Percentiles rank a stretch among this genome's conserved stretches.
phyloP scores from a whole-genome alignment of 208 protist genomes.

The Wallacemonas rigidus region DNA sequence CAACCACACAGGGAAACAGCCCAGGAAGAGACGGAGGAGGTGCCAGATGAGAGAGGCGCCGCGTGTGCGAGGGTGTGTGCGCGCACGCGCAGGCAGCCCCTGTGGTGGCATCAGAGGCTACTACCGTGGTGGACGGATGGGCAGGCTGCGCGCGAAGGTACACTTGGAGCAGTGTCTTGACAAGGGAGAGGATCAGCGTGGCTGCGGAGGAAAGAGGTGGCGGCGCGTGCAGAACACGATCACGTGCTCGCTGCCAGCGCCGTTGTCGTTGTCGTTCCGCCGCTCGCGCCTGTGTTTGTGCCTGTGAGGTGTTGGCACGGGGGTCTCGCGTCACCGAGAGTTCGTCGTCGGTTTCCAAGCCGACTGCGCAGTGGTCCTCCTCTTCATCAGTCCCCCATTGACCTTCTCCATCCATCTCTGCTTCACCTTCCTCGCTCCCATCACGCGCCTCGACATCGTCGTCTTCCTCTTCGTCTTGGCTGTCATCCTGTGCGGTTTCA shows the following conservation, averaged over 20 bases:
- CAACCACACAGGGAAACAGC: neutral
- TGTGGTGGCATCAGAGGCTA: neutral
- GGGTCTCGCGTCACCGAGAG: neutral
- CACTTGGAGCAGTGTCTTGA: conserved; percentile 23
- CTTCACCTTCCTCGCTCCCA: neutral
- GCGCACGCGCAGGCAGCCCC: too few species aligned
- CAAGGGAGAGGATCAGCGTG: conserved; percentile 23
- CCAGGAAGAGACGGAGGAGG: neutral
- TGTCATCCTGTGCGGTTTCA: conserved; percentile 6
- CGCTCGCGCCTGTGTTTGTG: neutral
- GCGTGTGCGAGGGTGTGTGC: too few species aligned
- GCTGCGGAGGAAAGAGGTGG: conserved; percentile 27
- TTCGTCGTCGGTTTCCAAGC: too few species aligned
- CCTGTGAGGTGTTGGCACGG: neutral
- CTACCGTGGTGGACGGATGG: neutral
- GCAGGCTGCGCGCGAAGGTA: conserved; percentile 18
- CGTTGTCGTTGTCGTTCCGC: conserved; percentile 18
- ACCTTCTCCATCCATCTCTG: neutral
- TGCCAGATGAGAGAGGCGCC: neutral
- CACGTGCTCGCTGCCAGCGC: conserved; percentile 14
- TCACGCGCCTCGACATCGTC: neutral
- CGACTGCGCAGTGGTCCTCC: neutral
- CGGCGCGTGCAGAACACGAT: neutral
- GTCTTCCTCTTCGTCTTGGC: neutral
- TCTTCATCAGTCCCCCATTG: neutral